A percentile compares a stretch with the other conserved stretches of the same genome.
Conservation (phyloP, 2,329 filamentous ascomycete species). For the Macroventuria anomochaeta region DNA sequence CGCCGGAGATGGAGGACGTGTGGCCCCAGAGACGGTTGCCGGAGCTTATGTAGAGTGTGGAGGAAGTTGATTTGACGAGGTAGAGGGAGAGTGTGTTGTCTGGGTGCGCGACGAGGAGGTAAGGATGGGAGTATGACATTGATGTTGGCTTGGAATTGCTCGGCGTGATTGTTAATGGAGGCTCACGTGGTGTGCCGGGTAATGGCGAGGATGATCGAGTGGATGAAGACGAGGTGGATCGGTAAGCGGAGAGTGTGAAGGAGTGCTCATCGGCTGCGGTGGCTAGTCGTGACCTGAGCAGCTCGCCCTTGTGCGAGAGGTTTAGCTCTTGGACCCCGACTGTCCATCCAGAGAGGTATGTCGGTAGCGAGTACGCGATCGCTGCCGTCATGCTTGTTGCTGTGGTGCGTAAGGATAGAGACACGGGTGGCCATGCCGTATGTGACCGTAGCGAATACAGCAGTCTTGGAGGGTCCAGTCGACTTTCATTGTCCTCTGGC, state of each 20-base stretch:
- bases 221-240: conserved; percentile 33
- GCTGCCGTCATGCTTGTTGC: conserved; percentile 73
- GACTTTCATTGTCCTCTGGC: not conserved
- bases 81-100: conserved; percentile 89
- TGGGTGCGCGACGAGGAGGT: conserved; percentile 80
- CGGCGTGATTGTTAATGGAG: conserved; percentile 24
- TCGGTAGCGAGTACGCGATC: conserved; percentile 84
- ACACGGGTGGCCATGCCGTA: conserved; percentile 77
- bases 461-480: conserved; percentile 59
- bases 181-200: conserved; percentile 34
- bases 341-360: conserved; percentile 80
- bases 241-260: conserved; percentile 47
- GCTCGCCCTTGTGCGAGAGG: conserved; percentile 60
- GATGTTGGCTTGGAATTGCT: conserved; percentile 53
- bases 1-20: conserved; percentile 85
- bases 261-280: conserved; percentile 59
- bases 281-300: conserved; percentile 58
- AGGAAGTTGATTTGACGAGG: conserved; percentile 75
- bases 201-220: conserved; percentile 36
- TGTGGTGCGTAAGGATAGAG: conserved; percentile 78
- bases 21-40: conserved; percentile 87
- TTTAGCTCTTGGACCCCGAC: conserved; percentile 90
- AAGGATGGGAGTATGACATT: conserved; percentile 73
- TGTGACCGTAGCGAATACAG: conserved; percentile 82
- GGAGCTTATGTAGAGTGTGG: conserved; percentile 70